A percentile compares a stretch with the other conserved stretches of the same genome.
Evolutionary conservation across 164 flowering plant genomes (phyloP).

Genomic region (Tinospora cordifolia): DNA sequence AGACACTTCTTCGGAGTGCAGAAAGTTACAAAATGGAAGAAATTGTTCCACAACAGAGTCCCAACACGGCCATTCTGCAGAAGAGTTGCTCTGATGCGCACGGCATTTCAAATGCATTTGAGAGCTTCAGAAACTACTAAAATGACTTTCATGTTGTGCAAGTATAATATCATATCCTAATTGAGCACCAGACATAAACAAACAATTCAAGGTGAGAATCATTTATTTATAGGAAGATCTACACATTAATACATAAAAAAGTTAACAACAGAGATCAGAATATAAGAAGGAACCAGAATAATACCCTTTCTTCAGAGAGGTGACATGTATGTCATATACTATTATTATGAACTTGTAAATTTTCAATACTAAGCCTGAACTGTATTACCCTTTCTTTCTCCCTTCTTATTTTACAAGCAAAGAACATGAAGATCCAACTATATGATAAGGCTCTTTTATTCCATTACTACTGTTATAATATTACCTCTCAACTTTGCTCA

Average conservation of each 20-base stretch:
- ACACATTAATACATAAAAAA: background rate
- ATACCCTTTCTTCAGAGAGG: background rate
- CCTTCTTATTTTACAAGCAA: too few relatives aligned
- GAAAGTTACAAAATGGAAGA: conserved; percentile 49
- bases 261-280: background rate
- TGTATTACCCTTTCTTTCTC: too few relatives aligned
- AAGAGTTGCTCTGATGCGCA: conserved; percentile 24
- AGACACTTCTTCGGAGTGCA: conserved; percentile 37
- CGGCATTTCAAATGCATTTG: conserved; percentile 41
- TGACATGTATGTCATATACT: background rate
- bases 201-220: background rate
- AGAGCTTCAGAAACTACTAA: conserved; percentile 9
- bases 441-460: too few relatives aligned
- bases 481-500: too few relatives aligned
- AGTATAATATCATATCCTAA: background rate
- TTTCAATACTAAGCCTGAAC: too few relatives aligned
- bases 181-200: background rate
- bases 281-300: background rate
- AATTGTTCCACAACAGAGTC: conserved; percentile 39
- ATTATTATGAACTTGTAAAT: background rate
- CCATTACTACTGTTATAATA: too few relatives aligned
- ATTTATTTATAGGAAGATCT: background rate
- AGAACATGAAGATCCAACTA: too few relatives aligned
- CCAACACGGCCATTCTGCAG: conserved; percentile 28
- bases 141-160: background rate